Base-by-base conservation (phyloP, 2,329 filamentous ascomycete genomes). In the Zelopaecilomyces penicillatus region DNA sequence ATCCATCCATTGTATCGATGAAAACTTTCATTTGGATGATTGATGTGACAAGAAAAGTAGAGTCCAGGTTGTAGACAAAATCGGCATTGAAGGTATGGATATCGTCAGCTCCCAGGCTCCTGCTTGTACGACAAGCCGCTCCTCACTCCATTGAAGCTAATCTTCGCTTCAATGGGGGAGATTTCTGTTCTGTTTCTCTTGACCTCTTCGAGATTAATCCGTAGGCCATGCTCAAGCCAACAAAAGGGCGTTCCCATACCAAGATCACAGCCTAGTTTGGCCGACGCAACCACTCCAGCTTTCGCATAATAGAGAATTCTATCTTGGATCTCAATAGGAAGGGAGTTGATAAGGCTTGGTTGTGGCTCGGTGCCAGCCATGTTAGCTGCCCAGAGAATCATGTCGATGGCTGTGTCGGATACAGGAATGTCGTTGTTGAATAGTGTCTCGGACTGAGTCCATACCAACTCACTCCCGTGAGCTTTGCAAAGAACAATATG, bases 241-340 rank as follows among this genome's bases (percentile, higher is more conserved):
- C 39, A 37, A 19, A 48, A 49, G 1, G 47, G 37, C 0, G 51
- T 39, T 2, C 51, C 52, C 3, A 46, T 28, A 5, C 40, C 39
- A 19, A 54, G 41, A 26, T 49, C 30, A n/a, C 48, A 42, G 3
- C 51, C 48, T 4, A 50, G 27, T 32, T 47, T 51, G 1, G 48
- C 51, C 34, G 48, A 43, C 8, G 39, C 37, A 30, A 54, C 29
- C 1, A 6, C 19, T 35, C 51, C 50, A 2, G 19, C 11, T 39
- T 45, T 36, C 27, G 41, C 40, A 7, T 43, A 43, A 41, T 41
- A 34, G 8, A 55, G 44, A 37, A 56, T 40, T 28, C 12, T 48
- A 28, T 51, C 39, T 19, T 54, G 51, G 4, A 54, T 51, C 37
- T 56, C 49, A 27, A 50, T 1, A 1, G 53, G 53, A n/a, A 57